Evolutionary conservation across 106 monocot genomes (phyloP).

Genomic region (Dactylorhiza incarnata): DNA sequence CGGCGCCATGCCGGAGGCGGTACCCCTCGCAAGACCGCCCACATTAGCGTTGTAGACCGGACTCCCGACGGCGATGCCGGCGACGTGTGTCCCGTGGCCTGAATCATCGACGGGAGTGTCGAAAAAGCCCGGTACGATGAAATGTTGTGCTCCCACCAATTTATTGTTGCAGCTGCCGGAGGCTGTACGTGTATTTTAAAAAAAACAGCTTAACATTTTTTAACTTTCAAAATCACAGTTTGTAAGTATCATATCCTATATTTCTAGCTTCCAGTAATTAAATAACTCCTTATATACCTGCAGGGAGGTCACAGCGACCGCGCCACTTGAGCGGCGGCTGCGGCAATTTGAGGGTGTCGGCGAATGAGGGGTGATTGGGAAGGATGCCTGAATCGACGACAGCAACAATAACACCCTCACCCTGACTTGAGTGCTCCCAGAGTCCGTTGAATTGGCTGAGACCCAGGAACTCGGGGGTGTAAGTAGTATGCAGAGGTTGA

Average conservation of each 20-base stretch:
- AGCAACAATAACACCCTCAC: constrained; percentile 46
- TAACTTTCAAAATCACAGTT: too few relatives aligned
- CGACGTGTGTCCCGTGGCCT: constrained; percentile 38
- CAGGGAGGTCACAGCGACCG: constrained; percentile 21
- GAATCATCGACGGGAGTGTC: background rate
- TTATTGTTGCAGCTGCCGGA: constrained; percentile 42
- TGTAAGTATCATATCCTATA: too few relatives aligned
- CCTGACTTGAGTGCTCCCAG: constrained; percentile 20
- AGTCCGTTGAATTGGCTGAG: background rate
- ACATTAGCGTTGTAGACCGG: constrained; percentile 18
- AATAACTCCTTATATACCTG: too few relatives aligned
- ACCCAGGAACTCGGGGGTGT: constrained; percentile 15
- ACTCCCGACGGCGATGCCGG: constrained; percentile 25
- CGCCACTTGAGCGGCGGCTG: constrained; percentile 36
- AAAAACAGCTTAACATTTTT: too few relatives aligned
- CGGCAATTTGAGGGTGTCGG: constrained; percentile 17
- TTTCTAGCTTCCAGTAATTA: too few relatives aligned
- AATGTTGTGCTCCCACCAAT: constrained; percentile 29
- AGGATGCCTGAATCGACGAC: constrained; percentile 35
- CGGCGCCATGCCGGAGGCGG: constrained; percentile 28
- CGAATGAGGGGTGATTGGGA: constrained; percentile 39
- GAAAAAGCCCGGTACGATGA: background rate
- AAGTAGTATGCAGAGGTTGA: constrained; percentile 10
- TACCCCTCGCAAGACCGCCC: constrained; percentile 22
- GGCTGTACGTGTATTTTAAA: too few relatives aligned